Evolutionary conservation across 2,329 filamentous ascomycete species (phyloP).

Genomic region (Cladophialophora yegresii): DNA sequence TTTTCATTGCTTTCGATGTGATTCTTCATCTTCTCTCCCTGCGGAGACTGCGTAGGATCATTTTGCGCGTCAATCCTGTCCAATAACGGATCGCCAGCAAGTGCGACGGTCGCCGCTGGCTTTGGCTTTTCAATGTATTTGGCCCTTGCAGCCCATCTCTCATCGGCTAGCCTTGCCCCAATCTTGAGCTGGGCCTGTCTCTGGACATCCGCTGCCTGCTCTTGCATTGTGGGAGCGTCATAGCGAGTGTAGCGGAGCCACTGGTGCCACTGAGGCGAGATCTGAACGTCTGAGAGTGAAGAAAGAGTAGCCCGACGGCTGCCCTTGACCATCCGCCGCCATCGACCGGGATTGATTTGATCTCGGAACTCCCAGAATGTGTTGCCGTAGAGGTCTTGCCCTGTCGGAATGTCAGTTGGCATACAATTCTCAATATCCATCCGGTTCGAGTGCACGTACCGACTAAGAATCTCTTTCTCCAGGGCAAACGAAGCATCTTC

Average conservation of each 20-base stretch:
- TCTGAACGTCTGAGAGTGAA: conserved; percentile 62
- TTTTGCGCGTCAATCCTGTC: conserved; percentile 11
- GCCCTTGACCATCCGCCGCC: conserved; percentile 62
- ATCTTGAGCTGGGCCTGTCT: conserved; percentile 61
- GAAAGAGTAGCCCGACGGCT: conserved; percentile 55
- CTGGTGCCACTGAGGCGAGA: conserved; percentile 67
- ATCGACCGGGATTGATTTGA: conserved; percentile 54
- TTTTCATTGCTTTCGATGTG: conserved; percentile 2
- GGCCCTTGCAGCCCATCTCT: conserved; percentile 61
- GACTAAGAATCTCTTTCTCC: conserved; percentile 61
- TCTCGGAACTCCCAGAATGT: conserved; percentile 70
- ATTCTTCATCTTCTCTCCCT: conserved; percentile 14
- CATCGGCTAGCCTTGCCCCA: conserved; percentile 61
- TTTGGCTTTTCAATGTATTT: conserved; percentile 60
- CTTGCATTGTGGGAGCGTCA: conserved; percentile 58
- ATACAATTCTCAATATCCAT: conserved; percentile 10
- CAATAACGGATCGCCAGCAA: conserved; percentile 16
- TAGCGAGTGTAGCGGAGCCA: conserved; percentile 65
- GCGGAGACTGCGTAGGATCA: conserved; percentile 2
- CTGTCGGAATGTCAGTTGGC: conserved; percentile 41
- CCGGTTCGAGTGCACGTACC: conserved; percentile 45
- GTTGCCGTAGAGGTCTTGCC: conserved; percentile 63
- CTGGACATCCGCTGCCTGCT: conserved; percentile 60
- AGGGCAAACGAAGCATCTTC: conserved; percentile 64
- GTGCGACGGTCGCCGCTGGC: conserved; percentile 33